phyloP scores from a whole-genome alignment of 2,329 filamentous ascomycete genomes.

The Fusarium denticulatum region DNA sequence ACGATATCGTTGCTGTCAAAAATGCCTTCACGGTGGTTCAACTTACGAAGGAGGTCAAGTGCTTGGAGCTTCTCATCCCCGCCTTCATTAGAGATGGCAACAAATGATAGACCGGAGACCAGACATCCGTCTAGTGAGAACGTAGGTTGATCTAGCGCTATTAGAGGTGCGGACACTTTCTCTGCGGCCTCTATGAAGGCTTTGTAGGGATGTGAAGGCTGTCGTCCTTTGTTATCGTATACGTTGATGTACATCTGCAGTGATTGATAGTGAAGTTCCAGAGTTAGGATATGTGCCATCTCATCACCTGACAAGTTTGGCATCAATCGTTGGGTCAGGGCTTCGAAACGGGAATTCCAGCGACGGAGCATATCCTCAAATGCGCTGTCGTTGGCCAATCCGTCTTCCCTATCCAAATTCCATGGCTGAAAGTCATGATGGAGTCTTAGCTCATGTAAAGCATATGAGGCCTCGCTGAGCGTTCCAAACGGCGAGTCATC shows the following conservation, averaged over 20 bases:
- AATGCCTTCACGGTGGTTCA: constrained; percentile 10
- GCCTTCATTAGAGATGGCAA: neutral
- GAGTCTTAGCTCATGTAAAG: neutral
- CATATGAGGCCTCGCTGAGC: neutral
- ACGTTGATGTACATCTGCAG: neutral
- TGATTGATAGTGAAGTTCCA: neutral
- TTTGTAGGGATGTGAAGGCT: neutral
- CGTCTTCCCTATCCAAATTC: neutral
- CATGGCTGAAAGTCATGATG: constrained; percentile 5
- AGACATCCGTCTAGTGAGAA: constrained; percentile 8
- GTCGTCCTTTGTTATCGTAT: neutral
- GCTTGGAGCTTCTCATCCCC: neutral
- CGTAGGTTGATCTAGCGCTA: neutral
- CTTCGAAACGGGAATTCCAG: neutral
- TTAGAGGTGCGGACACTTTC: neutral
- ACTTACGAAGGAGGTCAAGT: neutral
- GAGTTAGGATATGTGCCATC: neutral
- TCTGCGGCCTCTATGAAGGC: constrained; percentile 1
- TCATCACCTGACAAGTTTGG: neutral
- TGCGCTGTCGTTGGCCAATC: fast-evolving
- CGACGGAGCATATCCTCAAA: neutral
- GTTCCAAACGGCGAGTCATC: neutral
- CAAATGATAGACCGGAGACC: neutral
- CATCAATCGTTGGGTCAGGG: neutral
- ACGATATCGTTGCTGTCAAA: constrained; percentile 14